Evolutionary conservation across 495 filamentous ascomycete species (phyloP).

Genomic region (Clohesyomyces aquaticus): DNA sequence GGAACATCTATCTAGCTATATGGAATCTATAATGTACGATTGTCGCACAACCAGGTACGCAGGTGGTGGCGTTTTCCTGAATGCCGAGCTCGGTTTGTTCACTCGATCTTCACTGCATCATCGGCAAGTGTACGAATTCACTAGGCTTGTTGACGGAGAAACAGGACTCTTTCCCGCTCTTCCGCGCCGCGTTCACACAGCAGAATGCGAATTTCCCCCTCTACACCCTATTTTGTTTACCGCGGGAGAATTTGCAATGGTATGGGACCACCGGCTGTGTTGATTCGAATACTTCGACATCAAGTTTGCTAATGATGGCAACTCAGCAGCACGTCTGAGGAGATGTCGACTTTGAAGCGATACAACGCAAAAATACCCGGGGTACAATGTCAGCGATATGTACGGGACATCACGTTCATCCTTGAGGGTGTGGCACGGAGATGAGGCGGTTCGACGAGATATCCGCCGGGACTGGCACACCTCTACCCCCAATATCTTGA

Average conservation of each 20-base stretch:
- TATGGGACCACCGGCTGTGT: background rate
- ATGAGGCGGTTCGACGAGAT: slow-evolving; percentile 17
- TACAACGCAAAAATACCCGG: too few relatives aligned
- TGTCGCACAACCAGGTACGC: too few relatives aligned
- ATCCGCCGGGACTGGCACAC: slow-evolving; percentile 21
- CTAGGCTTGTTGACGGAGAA: background rate
- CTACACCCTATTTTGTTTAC: background rate
- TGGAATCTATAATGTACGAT: too few relatives aligned
- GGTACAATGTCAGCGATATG: background rate
- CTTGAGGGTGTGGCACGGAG: slow-evolving; percentile 17
- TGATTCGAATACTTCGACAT: background rate
- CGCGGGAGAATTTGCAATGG: background rate
- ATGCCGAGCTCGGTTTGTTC: background rate
- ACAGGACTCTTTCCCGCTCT: background rate
- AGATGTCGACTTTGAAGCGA: background rate
- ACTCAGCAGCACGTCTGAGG: background rate
- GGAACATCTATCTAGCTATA: background rate
- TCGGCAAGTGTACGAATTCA: background rate
- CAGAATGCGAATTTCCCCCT: background rate
- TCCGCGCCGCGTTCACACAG: background rate
- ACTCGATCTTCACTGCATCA: too few relatives aligned
- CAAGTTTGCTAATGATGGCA: background rate
- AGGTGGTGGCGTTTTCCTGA: background rate
- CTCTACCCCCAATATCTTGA: background rate
- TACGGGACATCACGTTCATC: slow-evolving; percentile 6